Evolutionary conservation across 2,329 filamentous ascomycete species (phyloP), one percentile per base, ranked within the genome.

Genomic region (Aspergillus neotritici): DNA sequence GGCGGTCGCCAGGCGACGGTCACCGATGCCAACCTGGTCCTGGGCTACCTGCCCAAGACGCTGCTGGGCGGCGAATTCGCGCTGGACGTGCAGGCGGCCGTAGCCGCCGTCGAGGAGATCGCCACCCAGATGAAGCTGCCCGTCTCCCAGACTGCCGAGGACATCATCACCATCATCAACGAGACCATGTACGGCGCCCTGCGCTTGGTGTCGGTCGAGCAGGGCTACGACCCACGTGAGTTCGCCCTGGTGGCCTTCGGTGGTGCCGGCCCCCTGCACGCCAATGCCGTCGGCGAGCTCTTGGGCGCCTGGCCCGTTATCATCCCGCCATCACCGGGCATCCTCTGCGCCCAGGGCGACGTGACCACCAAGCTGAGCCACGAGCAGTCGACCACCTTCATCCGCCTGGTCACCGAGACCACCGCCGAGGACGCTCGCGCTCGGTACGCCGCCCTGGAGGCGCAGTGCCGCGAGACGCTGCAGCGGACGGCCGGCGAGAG

Each of bases 151-250:
- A 67, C 71, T 1, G 73, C 73, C 1, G 70, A 74, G 52, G 71
- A 70, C 17, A 74, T 75, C 34, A 67, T 76, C 37, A 66, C 73
- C 35, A 51, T 76, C 3, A 68, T 73, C 30, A 75, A 76, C 41
- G 73, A 76, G 51, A 70, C 70, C 5, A 76, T 76, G 65, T 71
- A 75, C 43, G 72, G 73, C 4, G 73, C 73, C 10, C 56, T 76
- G 21, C 65, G 73, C 33, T 58, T 75, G 4, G 72, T 76, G 0
- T 75, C 73, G 1, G 69, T 76, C 4, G 73, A 76, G 49, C 72
- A 75, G 52, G 73, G 73, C 30, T 72, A 73, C 42, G 72, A 76
- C 46, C 72, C 73, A 16, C 62, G 68, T 8, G 71, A 75, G 31
- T 76, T 76, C 50, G 71, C 73, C 3, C 61, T 76, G 4, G 73